Conservation (phyloP, 768 basidiomycete species). For the Suillus subaureus region DNA sequence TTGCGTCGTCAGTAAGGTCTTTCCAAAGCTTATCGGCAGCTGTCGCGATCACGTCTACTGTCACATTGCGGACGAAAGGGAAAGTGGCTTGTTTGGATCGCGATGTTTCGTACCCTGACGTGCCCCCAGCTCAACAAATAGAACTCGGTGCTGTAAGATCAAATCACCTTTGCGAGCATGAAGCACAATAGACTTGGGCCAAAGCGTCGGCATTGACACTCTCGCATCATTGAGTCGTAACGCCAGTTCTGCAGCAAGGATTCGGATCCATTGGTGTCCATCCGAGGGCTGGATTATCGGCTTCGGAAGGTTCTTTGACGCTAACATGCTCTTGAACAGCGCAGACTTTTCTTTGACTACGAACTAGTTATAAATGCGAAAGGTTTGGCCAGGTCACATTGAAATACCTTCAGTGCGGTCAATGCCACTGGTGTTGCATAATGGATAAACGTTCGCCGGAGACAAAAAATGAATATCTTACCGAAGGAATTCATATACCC, state of each 20-base stretch:
- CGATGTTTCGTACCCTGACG: constrained; percentile 60
- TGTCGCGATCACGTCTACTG: constrained; percentile 73
- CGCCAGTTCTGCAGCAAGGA: constrained; percentile 89
- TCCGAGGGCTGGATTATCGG: constrained; percentile 73
- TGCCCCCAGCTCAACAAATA: constrained; percentile 9
- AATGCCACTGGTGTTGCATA: constrained; percentile 59
- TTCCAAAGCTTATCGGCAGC: constrained; percentile 85
- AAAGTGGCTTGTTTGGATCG: constrained; percentile 87
- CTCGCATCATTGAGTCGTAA: constrained; percentile 84
- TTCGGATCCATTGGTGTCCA: constrained; percentile 88
- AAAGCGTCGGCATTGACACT: constrained; percentile 67
- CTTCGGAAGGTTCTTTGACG: constrained; percentile 90
- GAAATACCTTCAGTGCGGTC: constrained; percentile 81
- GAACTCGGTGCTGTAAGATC: not conserved
- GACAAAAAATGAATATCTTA: constrained; percentile 33
- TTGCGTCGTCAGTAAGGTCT: constrained; percentile 68
- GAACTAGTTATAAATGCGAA: constrained; percentile 12
- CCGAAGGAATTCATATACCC: constrained; percentile 93
- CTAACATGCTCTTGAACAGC: constrained; percentile 90
- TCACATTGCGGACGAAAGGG: constrained; percentile 75
- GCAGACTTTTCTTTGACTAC: constrained; percentile 84
- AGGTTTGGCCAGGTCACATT: not conserved
- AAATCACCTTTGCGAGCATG: constrained; percentile 68
- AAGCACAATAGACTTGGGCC: constrained; percentile 92
- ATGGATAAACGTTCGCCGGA: not conserved